Base-by-base conservation (phyloP, 2,329 filamentous ascomycete species). In the Claviceps maximensis region DNA sequence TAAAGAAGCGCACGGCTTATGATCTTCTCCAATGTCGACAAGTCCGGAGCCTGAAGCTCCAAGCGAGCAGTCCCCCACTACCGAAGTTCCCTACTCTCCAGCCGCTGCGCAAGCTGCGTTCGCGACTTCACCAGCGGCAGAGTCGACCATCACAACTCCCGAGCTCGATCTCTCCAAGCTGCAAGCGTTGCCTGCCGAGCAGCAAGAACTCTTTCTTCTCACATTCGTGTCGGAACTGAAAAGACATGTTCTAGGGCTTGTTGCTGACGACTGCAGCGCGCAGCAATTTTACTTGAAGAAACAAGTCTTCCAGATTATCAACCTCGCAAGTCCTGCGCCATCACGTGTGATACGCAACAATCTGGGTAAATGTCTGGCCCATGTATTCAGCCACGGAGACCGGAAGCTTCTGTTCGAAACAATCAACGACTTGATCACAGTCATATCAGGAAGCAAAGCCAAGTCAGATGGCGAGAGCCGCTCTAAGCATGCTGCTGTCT, bases 211-310 rank as follows among this genome's bases (percentile, higher is more conserved):
- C 13, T 94, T 93, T 68, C 79, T 98, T 57, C 77, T 98, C 55
- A 94, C 84, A 27, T 96, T 94, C 65, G 86, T 90, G 38, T 86
- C 89, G 29, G 82, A 86, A 56, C 77, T 98, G 53, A 84, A 83
- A 57, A 86, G 85, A 60, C 87, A 96, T 75, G 86, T 95, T 46
- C 76, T 83, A 52, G 74, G 74, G 17, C 78, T 97, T 47, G 79
- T 82, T 51, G 76, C 82, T 56, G 88, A 95, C 60, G 86, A 87
- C 64, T 86, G 90, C 59, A 91, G 87, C 23, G 80, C 87, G 13
- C 87, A 96, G 71, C 93, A 98, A 69, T 83, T 89, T 62, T 87
- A 88, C 66, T 77, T 98, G 61, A 96, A 96, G 71, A 90, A 87
- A 67, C 89, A 97, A 75, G 78, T 96, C 59, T 87, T 97, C 68